Conservation (phyloP, 2,329 filamentous ascomycete species). For the Aspergillus persii region DNA sequence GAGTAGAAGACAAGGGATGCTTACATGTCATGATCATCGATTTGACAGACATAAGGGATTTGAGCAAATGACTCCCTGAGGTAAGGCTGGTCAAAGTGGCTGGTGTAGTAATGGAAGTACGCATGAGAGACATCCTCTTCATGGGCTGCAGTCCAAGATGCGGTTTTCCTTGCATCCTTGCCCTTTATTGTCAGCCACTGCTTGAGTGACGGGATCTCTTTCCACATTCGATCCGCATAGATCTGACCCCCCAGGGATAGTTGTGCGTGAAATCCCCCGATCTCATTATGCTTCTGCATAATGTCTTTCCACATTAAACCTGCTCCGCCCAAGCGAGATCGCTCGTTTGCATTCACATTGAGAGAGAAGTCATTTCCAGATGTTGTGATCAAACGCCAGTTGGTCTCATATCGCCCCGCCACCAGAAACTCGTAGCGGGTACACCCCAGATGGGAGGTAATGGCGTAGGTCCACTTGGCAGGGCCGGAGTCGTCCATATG, state of each 20-base stretch:
- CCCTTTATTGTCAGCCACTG: conserved; percentile 94
- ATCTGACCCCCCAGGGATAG: conserved; percentile 92
- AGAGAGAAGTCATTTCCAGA: conserved; percentile 95
- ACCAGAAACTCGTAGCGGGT: conserved; percentile 98
- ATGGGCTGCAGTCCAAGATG: conserved; percentile 87
- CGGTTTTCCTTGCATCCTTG: conserved; percentile 86
- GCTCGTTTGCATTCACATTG: conserved; percentile 80
- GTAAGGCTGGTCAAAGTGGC: conserved; percentile 95
- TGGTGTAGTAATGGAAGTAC: conserved; percentile 98
- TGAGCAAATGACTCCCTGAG: conserved; percentile 94
- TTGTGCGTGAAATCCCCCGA: conserved; percentile 92
- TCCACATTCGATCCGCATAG: conserved; percentile 93
- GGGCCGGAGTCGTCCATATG: conserved; percentile 77
- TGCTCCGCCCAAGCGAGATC: conserved; percentile 79
- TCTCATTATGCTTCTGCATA: conserved; percentile 93
- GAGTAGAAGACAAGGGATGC: conserved; percentile 37
- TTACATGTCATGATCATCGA: conserved; percentile 98
- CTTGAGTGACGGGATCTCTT: conserved; percentile 86
- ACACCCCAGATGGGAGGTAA: conserved; percentile 93
- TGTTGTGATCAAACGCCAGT: conserved; percentile 94
- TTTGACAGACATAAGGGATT: conserved; percentile 87
- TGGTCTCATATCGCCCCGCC: conserved; percentile 82
- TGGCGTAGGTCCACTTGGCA: conserved; percentile 95
- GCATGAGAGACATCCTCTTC: conserved; percentile 95
- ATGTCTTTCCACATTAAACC: conserved; percentile 99